Conservation (phyloP, 192 early-diverging fungal genomes). For the Backusella westeae region DNA sequence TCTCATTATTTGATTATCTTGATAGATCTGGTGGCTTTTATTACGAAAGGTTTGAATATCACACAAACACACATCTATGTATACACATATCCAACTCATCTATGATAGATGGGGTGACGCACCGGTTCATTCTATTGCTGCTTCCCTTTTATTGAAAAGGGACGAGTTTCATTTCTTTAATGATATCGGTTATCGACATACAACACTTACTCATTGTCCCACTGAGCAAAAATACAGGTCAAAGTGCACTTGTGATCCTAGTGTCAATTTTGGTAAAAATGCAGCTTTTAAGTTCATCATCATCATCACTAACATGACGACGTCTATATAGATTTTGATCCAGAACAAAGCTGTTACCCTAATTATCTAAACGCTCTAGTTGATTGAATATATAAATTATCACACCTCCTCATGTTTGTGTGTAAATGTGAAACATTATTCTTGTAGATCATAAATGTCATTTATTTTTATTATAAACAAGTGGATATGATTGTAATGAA, state of each 20-base stretch:
- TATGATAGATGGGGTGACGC: constrained; percentile 64
- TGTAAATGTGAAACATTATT: not conserved
- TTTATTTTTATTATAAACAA: not conserved
- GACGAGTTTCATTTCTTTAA: constrained; percentile 70
- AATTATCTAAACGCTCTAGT: not conserved
- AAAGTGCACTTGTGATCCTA: constrained; percentile 52
- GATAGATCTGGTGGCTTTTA: constrained; percentile 80
- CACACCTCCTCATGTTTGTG: no score
- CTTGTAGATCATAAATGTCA: not conserved
- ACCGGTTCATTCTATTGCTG: constrained; percentile 69
- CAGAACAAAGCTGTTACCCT: not conserved
- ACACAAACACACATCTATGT: no score
- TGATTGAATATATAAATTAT: not conserved
- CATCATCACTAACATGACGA: not conserved
- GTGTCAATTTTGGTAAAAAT: constrained; percentile 42
- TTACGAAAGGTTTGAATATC: constrained; percentile 54
- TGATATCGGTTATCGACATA: constrained; percentile 71
- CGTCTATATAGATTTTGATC: not conserved
- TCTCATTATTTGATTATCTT: constrained; percentile 66
- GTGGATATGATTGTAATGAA: no score
- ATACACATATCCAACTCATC: not conserved
- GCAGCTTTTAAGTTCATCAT: not conserved
- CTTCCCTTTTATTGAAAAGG: constrained; percentile 53
- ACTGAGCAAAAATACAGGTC: constrained; percentile 37
- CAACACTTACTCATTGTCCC: constrained; percentile 58